Conservation (phyloP, 768 basidiomycete species). For the Rhizopogon salebrosus region DNA sequence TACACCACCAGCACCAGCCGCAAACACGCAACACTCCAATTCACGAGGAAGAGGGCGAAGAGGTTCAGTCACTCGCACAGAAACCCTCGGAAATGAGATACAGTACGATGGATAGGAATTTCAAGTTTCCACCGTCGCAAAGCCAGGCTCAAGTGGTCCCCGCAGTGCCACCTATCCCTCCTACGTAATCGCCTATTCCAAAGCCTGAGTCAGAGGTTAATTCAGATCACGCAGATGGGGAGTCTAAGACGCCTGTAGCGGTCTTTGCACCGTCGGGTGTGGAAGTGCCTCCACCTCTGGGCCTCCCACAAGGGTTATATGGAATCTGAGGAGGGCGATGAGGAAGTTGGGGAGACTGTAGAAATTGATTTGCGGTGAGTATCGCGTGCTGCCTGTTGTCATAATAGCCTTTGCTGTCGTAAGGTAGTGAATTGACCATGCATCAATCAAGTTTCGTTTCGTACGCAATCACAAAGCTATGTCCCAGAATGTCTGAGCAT, state of each 20-base stretch:
- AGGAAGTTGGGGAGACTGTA: constrained; percentile 75
- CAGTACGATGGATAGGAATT: constrained; percentile 74
- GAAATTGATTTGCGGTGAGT: constrained; percentile 54
- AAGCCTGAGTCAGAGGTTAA: constrained; percentile 5
- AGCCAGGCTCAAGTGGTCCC: constrained; percentile 2
- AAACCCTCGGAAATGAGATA: constrained; percentile 21
- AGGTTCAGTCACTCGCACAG: constrained; percentile 23
- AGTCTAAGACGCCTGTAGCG: constrained; percentile 11
- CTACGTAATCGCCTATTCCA: constrained; percentile 14
- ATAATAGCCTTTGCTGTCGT: neutral
- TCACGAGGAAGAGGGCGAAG: constrained; percentile 34
- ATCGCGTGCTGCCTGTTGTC: neutral
- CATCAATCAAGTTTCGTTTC: no score
- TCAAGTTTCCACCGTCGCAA: constrained; percentile 61
- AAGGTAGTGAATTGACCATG: neutral
- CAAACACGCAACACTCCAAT: constrained; percentile 31
- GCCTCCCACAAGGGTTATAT: constrained; percentile 43
- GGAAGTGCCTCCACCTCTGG: constrained; percentile 77
- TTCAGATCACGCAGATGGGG: constrained; percentile 7
- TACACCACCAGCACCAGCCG: constrained; percentile 37
- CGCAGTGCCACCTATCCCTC: constrained; percentile 10
- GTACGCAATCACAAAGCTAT: no score
- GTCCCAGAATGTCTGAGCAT: no score
- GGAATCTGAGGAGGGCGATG: constrained; percentile 56
- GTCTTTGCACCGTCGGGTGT: constrained; percentile 60